These are phyloP conservation scores for Penicillium paneum DNA, from an alignment of 2,329 filamentous ascomycete species.

Conservation along the genomic window DNA sequence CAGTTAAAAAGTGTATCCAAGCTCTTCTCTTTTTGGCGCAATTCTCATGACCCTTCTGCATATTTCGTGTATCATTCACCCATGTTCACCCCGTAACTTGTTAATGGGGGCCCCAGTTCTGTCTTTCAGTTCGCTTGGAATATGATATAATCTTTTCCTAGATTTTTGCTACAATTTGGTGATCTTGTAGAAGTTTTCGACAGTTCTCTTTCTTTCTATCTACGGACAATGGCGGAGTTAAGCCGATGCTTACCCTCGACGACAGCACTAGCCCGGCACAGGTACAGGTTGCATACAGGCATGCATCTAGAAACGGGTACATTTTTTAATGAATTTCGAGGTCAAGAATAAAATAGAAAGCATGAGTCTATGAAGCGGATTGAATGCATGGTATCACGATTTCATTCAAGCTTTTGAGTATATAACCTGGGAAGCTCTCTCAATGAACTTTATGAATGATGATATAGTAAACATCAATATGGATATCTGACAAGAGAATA, in stretches of 20 bases:
- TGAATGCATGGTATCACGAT: background rate
- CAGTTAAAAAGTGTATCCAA: slow-evolving; percentile 27
- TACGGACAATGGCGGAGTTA: background rate
- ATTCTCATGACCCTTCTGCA: slow-evolving; percentile 27
- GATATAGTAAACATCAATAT: slow-evolving; percentile 2
- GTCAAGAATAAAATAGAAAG: background rate
- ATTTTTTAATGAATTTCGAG: background rate
- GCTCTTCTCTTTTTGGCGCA: slow-evolving; percentile 24
- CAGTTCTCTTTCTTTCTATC: background rate
- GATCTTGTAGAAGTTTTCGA: background rate
- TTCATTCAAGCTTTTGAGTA: background rate
- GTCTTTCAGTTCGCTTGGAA: slow-evolving; percentile 6
- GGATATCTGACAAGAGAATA: slow-evolving; percentile 7
- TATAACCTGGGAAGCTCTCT: background rate
- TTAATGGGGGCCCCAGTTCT: slow-evolving; percentile 11
- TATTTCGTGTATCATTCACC: slow-evolving; percentile 28
- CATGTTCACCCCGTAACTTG: slow-evolving; percentile 1
- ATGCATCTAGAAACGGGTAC: background rate
- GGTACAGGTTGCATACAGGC: background rate
- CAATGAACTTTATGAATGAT: background rate
- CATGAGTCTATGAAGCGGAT: background rate
- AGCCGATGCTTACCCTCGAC: background rate
- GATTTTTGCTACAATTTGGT: background rate
- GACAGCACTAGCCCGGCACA: background rate
- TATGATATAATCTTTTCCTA: slow-evolving; percentile 6